phyloP scores from a whole-genome alignment of 805 yeast genomes.

The Alloascoidea africana region DNA sequence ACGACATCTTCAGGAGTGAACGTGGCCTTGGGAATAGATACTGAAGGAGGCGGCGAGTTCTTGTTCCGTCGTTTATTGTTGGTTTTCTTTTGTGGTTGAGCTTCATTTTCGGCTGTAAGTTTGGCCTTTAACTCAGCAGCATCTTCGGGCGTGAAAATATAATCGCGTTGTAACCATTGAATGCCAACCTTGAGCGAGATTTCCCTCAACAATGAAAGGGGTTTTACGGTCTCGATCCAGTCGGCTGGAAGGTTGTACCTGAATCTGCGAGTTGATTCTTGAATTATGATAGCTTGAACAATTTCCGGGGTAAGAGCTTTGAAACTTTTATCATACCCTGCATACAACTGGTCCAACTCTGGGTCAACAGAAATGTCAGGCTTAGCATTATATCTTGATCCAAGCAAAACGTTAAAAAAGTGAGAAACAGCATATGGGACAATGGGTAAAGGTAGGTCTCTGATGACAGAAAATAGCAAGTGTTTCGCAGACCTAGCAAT shows the following conservation, averaged over 20 bases:
- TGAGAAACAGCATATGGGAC: conserved; percentile 50
- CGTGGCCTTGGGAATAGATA: conserved; percentile 16
- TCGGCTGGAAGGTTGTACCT: conserved; percentile 36
- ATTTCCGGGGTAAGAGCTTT: conserved; percentile 28
- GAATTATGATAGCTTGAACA: conserved; percentile 28
- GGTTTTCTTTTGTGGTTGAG: conserved; percentile 9
- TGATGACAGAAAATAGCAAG: conserved; percentile 35
- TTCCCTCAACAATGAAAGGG: conserved; percentile 44
- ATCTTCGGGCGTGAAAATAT: conserved; percentile 22
- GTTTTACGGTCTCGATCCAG: conserved; percentile 28
- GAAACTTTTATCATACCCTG: conserved; percentile 26
- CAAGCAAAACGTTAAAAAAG: conserved; percentile 58
- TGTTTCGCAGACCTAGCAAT: conserved; percentile 73
- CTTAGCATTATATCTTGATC: conserved; percentile 25
- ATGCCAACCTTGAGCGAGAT: conserved; percentile 70
- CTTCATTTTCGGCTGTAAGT: neutral
- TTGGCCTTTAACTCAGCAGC: conserved; percentile 5
- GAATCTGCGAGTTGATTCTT: conserved; percentile 46
- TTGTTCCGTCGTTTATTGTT: conserved; percentile 21
- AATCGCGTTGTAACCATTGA: conserved; percentile 53
- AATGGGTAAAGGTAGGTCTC: conserved; percentile 32
- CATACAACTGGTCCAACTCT: conserved; percentile 23
- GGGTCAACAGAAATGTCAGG: conserved; percentile 30
- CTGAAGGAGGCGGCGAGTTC: conserved; percentile 6
- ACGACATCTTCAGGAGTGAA: conserved; percentile 52